Conservation (phyloP, 768 basidiomycete genomes). For the Leccinum variicolor region DNA sequence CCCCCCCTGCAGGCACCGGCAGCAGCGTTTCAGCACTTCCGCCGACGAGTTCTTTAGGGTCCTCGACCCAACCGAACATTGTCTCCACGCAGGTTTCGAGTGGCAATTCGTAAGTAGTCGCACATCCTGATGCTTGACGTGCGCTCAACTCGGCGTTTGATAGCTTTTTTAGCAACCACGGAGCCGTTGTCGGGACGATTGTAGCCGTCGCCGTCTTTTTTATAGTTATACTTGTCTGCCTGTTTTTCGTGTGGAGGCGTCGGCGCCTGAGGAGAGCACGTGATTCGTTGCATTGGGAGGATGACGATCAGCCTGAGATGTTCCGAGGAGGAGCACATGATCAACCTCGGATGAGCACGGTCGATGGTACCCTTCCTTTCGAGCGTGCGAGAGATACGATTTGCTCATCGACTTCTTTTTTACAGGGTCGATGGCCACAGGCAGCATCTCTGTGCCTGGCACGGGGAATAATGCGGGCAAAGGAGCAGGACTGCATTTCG, state of each 20-base stretch:
- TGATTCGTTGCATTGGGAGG: slow-evolving; percentile 29
- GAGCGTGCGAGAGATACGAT: neutral
- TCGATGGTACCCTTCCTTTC: slow-evolving; percentile 10
- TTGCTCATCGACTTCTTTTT: neutral
- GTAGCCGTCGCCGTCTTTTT: slow-evolving; percentile 58
- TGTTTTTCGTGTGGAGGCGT: slow-evolving; percentile 35
- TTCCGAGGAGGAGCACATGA: slow-evolving; percentile 35
- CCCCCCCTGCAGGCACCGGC: slow-evolving; percentile 36
- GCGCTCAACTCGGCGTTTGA: slow-evolving; percentile 3
- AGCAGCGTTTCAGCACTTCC: slow-evolving; percentile 40
- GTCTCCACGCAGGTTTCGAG: slow-evolving; percentile 39
- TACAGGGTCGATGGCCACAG: neutral
- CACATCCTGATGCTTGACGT: neutral
- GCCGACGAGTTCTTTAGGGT: slow-evolving; percentile 38
- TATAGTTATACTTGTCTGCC: slow-evolving; percentile 41
- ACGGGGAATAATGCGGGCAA: neutral
- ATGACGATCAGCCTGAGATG: slow-evolving; percentile 6
- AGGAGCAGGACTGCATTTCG: neutral
- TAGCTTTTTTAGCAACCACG: slow-evolving; percentile 65
- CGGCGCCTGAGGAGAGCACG: slow-evolving; percentile 39
- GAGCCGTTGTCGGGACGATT: slow-evolving; percentile 71
- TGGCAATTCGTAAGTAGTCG: slow-evolving; percentile 24
- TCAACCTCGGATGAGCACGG: slow-evolving; percentile 21
- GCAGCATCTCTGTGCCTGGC: neutral
- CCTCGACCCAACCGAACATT: slow-evolving; percentile 47